These are phyloP conservation scores for Ustulina deusta DNA, from an alignment of 2,329 filamentous ascomycete genomes.

Conservation along the genomic window DNA sequence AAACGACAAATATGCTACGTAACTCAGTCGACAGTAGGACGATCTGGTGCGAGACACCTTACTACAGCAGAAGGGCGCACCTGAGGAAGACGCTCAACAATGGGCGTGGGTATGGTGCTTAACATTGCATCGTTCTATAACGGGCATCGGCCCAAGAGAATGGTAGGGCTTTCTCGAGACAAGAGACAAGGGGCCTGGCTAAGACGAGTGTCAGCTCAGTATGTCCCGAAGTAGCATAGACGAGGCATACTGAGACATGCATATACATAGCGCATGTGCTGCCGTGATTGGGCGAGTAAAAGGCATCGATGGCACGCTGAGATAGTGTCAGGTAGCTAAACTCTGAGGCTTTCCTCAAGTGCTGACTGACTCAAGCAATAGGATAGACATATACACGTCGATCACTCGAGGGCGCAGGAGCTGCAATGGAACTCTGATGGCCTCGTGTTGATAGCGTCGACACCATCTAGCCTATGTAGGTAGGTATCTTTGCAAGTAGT, in stretches of 20 bases:
- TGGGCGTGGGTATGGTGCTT: neutral
- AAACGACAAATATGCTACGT: neutral
- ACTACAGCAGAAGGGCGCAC: conserved; percentile 8
- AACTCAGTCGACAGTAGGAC: neutral
- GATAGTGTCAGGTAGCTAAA: neutral
- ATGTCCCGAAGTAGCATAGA: neutral
- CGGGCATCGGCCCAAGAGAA: neutral
- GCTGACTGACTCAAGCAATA: neutral
- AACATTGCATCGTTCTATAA: neutral
- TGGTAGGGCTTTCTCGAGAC: neutral
- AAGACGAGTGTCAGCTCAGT: neutral
- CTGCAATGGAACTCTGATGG: conserved; percentile 7
- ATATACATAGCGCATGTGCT: neutral
- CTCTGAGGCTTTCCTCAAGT: too few relatives aligned
- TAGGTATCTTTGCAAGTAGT: too few relatives aligned
- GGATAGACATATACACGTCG: neutral
- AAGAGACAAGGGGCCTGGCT: neutral
- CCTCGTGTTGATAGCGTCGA: neutral
- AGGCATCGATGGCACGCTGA: neutral
- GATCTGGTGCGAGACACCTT: neutral
- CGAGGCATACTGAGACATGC: conserved; percentile 20
- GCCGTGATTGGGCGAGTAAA: neutral
- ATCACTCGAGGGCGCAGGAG: conserved; percentile 15
- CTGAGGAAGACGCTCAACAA: neutral
- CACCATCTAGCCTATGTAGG: neutral